Percentiles rank a stretch among this genome's conserved stretches.
Evolutionary conservation across 2,329 filamentous ascomycete genomes (phyloP).

Genomic region (Hymenoscyphus salicellus): DNA sequence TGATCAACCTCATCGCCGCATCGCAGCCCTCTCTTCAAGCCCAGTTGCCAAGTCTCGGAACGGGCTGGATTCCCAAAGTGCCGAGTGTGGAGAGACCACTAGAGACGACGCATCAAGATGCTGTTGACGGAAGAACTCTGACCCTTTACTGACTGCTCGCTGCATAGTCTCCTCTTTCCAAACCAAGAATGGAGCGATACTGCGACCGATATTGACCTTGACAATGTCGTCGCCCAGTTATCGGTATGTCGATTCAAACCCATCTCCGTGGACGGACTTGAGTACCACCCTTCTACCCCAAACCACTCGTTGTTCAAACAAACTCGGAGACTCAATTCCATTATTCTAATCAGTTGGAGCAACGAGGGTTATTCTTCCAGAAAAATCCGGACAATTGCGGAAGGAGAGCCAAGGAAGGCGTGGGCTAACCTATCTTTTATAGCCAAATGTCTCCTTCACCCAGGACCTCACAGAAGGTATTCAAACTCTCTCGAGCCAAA

Average conservation of each 20-base stretch:
- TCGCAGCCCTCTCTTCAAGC: not conserved
- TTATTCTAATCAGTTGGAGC: no score
- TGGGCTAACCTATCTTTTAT: not conserved
- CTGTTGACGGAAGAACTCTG: not conserved
- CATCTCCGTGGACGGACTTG: no score
- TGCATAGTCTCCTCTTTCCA: slow-evolving; percentile 32
- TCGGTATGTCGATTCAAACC: slow-evolving; percentile 29
- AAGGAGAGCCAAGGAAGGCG: no score
- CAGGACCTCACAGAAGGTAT: slow-evolving; percentile 55
- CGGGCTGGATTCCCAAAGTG: not conserved
- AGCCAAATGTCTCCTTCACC: slow-evolving; percentile 34
- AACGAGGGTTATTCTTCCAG: not conserved
- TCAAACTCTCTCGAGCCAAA: slow-evolving; percentile 71
- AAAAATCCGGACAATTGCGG: no score
- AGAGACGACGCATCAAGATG: not conserved
- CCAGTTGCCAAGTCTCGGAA: not conserved
- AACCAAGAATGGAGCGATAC: slow-evolving; percentile 31
- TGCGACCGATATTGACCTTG: slow-evolving; percentile 19
- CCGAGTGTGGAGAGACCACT: not conserved
- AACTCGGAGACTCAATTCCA: no score
- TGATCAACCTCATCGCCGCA: not conserved
- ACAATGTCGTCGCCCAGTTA: slow-evolving; percentile 26
- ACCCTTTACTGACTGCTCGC: not conserved
- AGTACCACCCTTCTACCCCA: no score
- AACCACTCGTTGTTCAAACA: no score